phyloP scores from a whole-genome alignment of 108 stramenopile species.

The Discostella pseudostelligera region DNA sequence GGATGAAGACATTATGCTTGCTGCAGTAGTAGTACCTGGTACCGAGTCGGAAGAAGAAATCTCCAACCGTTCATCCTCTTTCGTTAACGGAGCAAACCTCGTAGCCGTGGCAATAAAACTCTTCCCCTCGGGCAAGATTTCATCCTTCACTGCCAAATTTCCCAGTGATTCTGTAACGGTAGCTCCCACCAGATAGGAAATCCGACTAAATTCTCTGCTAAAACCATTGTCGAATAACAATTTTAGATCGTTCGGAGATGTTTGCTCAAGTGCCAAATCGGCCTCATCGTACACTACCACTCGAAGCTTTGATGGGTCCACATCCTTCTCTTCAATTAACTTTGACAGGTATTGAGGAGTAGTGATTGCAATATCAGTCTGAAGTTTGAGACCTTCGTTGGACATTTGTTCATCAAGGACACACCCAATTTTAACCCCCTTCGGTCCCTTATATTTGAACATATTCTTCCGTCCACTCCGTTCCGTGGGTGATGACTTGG shows the following conservation, averaged over 20 bases:
- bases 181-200: constrained; percentile 79
- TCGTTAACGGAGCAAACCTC: constrained; percentile 44
- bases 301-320: constrained; percentile 69
- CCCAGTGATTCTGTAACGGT: constrained; percentile 80
- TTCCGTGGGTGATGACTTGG: constrained; percentile 51
- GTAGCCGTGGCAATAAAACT: constrained; percentile 84
- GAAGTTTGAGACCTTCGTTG: constrained; percentile 74
- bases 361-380: constrained; percentile 85
- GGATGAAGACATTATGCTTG: too few relatives aligned
- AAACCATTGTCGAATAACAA: constrained; percentile 63
- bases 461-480: constrained; percentile 58
- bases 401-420: constrained; percentile 81
- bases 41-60: neutral
- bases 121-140: constrained; percentile 72
- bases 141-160: constrained; percentile 63
- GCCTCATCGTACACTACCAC: constrained; percentile 81
- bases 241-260: constrained; percentile 46
- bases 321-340: constrained; percentile 69
- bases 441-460: constrained; percentile 82
- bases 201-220: constrained; percentile 54
- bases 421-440: constrained; percentile 83
- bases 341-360: constrained; percentile 74
- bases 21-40: too few relatives aligned
- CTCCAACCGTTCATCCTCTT: constrained; percentile 18
- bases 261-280: constrained; percentile 81